A percentile compares a stretch with the other conserved stretches of the same genome.
These are phyloP conservation scores for Hortiboletus rubellus DNA, from an alignment of 1,284 basidiomycete genomes.

Conservation along the genomic window DNA sequence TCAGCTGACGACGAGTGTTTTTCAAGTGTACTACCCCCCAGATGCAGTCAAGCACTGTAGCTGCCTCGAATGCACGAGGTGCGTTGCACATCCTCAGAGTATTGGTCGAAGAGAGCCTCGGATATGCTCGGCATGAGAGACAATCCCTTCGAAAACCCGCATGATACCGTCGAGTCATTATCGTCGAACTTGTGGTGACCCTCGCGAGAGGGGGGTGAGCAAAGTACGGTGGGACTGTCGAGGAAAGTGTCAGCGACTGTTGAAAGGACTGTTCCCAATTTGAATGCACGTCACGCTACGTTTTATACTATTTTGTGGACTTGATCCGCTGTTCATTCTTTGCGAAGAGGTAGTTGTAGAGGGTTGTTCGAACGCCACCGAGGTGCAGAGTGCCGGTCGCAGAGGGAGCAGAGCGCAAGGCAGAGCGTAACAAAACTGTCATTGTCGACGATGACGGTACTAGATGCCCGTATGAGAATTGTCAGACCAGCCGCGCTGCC, in stretches of 20 bases:
- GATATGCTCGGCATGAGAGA: not conserved
- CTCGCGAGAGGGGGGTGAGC: too few relatives aligned
- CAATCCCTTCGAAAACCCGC: not conserved
- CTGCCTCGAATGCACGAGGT: not conserved
- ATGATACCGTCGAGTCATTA: not conserved
- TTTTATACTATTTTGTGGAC: too few relatives aligned
- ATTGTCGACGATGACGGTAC: too few relatives aligned
- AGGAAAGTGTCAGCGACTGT: not conserved
- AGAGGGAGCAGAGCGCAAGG: too few relatives aligned
- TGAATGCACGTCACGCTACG: not conserved
- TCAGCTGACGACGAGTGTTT: not conserved
- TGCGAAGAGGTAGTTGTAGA: too few relatives aligned
- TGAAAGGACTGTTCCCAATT: not conserved
- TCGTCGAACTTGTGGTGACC: not conserved
- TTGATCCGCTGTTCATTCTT: too few relatives aligned
- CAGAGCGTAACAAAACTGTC: too few relatives aligned
- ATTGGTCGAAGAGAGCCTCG: not conserved
- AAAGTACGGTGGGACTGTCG: not conserved
- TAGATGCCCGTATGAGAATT: too few relatives aligned
- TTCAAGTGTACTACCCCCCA: not conserved
- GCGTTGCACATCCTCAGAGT: constrained; percentile 1
- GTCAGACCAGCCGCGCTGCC: too few relatives aligned
- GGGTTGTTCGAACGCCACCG: too few relatives aligned
- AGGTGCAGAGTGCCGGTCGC: too few relatives aligned
- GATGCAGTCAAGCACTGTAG: not conserved